Evolutionary conservation across 768 basidiomycete species (phyloP), one percentile per base, ranked within the genome.

Genomic region (Tricholoma sp.): DNA sequence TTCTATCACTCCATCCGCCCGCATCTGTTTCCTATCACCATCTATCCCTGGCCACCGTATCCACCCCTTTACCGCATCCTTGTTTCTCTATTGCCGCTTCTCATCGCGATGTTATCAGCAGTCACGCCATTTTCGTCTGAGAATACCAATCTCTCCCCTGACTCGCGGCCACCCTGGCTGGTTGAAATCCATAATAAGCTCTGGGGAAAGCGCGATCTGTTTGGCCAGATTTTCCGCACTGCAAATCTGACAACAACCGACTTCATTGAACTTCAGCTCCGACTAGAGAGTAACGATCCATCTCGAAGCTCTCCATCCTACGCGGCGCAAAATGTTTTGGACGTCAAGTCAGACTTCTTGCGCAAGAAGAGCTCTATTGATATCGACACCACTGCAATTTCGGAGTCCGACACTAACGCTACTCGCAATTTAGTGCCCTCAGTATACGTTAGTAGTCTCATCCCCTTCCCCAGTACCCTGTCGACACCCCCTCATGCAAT

Each of bases 181-280:
- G 41, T 43, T 43, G 41, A 43, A 43, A 43, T 43, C 19, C 41
- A 43, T 43, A 43, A 19, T 18, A 43, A 19, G 4, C 41, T 43
- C 41, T 43, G n/a, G 41, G 41, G 41, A 43, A 43, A 18, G 41
- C 41, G 41, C 41, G 41, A 43, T 43, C 41, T 43, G 41, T 19
- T n/a, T n/a, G n/a, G n/a, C n/a, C n/a, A n/a, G n/a, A n/a, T n/a
- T n/a, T n/a, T n/a, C n/a, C n/a, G n/a, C 41, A 43, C 41, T 5
- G 41, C 41, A 43, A 43, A 43, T 43, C 41, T 43, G 41, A 18
- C 41, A 43, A 43, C 41, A 43, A 43, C 41, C 18, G 41, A 43
- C 41, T 43, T 43, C 41, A 43, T 43, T 18, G 41, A 43, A 43
- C 41, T 43, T 43, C 75, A 2, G 41, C 41, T 43, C 34, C 50